Conservation (phyloP, 116 monocot genomes). For the Cymodocea nodosa region DNA sequence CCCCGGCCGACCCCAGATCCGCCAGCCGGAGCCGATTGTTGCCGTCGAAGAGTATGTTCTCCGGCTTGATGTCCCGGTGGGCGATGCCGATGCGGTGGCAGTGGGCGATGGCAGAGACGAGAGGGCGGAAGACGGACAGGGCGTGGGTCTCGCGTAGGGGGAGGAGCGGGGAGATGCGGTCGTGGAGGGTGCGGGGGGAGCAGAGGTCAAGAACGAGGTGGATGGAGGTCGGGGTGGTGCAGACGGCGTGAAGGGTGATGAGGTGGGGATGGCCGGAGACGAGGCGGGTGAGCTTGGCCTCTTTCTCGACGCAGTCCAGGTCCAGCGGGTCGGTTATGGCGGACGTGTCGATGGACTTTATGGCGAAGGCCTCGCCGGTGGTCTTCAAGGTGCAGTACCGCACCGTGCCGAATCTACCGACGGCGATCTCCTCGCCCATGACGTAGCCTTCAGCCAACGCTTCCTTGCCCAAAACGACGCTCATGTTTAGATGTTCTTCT, state of each 20-base stretch:
- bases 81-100: conserved; percentile 70
- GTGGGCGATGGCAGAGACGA: conserved; percentile 45
- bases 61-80: conserved; percentile 88
- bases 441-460: conserved; percentile 18
- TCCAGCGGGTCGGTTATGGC: conserved; percentile 53
- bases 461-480: background rate
- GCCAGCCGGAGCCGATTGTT: conserved; percentile 33
- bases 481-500: background rate
- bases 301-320: conserved; percentile 29
- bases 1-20: conserved; percentile 81
- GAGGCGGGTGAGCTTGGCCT: conserved; percentile 41
- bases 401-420: conserved; percentile 69
- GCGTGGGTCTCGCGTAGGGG: conserved; percentile 35
- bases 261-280: conserved; percentile 54
- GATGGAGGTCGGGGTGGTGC: conserved; percentile 41
- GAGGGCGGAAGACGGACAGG: conserved; percentile 21
- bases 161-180: conserved; percentile 22
- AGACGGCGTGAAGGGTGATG: conserved; percentile 45
- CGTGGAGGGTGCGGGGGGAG: conserved; percentile 51
- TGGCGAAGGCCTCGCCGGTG: conserved; percentile 48
- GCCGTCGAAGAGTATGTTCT: conserved; percentile 65
- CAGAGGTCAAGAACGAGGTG: conserved; percentile 76
- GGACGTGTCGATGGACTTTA: conserved; percentile 69
- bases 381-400: conserved; percentile 23
- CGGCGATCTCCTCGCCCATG: conserved; percentile 62